Evolutionary conservation across 2,329 filamentous ascomycete genomes (phyloP).

Genomic region (Exophiala aquamarina): DNA sequence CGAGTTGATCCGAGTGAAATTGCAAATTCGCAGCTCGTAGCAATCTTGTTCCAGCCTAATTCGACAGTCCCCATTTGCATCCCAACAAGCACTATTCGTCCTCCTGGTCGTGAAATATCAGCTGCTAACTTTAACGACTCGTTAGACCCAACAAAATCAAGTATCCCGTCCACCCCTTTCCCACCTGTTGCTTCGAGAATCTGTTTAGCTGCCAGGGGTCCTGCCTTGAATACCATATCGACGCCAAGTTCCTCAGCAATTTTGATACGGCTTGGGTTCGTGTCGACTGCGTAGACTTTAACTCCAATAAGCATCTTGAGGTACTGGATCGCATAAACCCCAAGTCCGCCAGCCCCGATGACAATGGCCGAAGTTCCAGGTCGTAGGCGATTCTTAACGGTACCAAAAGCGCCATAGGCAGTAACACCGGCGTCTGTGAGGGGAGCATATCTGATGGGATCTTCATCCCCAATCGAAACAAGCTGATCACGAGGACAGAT

Average conservation of each 20-base stretch:
- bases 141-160: constrained; percentile 20
- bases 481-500: constrained; percentile 18
- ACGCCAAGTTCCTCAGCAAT: constrained; percentile 17
- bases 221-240: constrained; percentile 7
- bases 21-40: constrained; percentile 21
- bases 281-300: constrained; percentile 17
- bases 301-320: constrained; percentile 9
- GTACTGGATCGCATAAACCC: constrained; percentile 16
- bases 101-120: constrained; percentile 11
- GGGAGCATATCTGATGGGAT: constrained; percentile 16
- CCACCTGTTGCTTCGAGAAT: constrained; percentile 16
- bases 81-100: constrained; percentile 16
- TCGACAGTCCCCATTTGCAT: constrained; percentile 17
- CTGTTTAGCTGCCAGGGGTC: constrained; percentile 3
- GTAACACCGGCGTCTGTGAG: constrained; percentile 21
- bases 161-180: constrained; percentile 16
- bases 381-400: constrained; percentile 13
- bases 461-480: constrained; percentile 13
- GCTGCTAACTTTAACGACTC: constrained; percentile 9
- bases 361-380: constrained; percentile 13
- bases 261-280: constrained; percentile 3
- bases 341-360: constrained; percentile 18
- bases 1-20: constrained; percentile 17
- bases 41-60: constrained; percentile 22
- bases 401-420: constrained; percentile 15